phyloP scores from a whole-genome alignment of 2,329 filamentous ascomycete species.

The Ophiostoma fasciatum region DNA sequence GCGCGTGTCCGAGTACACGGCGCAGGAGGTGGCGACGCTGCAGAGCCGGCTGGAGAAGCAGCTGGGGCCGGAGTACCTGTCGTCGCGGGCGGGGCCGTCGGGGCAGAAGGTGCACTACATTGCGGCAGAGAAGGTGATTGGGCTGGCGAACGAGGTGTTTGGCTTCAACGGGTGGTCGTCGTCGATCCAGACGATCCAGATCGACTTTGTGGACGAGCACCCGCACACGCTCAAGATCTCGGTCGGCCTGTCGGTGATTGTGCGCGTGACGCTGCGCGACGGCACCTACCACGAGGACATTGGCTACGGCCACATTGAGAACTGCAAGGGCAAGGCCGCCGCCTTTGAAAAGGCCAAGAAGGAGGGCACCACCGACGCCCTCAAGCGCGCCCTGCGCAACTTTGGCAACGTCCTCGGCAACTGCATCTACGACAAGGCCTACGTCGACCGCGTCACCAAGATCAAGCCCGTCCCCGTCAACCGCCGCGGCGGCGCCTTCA shows the following conservation, averaged over 20 bases:
- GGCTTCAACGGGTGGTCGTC: conserved; percentile 98
- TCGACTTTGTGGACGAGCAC: conserved; percentile 89
- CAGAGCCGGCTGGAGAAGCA: conserved; percentile 81
- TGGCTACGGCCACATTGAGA: conserved; percentile 92
- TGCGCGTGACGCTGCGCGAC: conserved; percentile 79
- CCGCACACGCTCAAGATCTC: conserved; percentile 63
- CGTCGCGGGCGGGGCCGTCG: conserved; percentile 65
- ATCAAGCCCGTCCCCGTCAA: conserved; percentile 59
- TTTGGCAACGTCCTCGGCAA: conserved; percentile 98
- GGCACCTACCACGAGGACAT: conserved; percentile 97
- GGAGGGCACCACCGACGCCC: conserved; percentile 84
- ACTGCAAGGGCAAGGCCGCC: conserved; percentile 84
- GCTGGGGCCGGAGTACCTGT: conserved; percentile 91
- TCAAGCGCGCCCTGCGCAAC: conserved; percentile 78
- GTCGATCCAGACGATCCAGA: conserved; percentile 83
- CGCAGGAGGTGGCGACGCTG: conserved; percentile 77
- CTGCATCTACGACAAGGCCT: conserved; percentile 95
- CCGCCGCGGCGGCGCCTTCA: conserved; percentile 39
- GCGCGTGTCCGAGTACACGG: conserved; percentile 67
- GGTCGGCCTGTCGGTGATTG: conserved; percentile 76
- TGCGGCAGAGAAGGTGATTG: conserved; percentile 91
- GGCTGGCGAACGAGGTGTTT: conserved; percentile 87
- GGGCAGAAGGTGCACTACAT: conserved; percentile 86
- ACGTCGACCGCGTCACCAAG: conserved; percentile 77
- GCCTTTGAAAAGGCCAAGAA: conserved; percentile 99